These are phyloP conservation scores for Amphirosellinia nigrospora DNA, from an alignment of 495 filamentous ascomycete species.

Conservation along the genomic window DNA sequence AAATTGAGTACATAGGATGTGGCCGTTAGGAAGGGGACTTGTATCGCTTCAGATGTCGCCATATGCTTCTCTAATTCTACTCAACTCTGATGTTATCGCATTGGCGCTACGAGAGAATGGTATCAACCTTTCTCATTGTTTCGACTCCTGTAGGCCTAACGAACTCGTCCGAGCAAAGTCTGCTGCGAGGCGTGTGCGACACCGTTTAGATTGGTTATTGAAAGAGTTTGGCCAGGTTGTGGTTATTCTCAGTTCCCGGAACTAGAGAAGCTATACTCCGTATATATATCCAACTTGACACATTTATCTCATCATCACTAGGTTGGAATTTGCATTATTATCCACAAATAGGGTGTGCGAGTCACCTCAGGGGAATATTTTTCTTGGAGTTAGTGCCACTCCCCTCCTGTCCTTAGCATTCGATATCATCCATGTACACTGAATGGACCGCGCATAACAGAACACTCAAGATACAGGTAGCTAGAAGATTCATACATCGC, in stretches of 20 bases:
- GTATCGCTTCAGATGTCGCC: too few relatives aligned
- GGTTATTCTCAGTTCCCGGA: too few relatives aligned
- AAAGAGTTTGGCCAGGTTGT: too few relatives aligned
- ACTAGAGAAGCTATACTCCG: background rate
- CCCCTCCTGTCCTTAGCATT: background rate
- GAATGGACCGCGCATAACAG: background rate
- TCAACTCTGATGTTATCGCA: background rate
- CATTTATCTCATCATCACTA: too few relatives aligned
- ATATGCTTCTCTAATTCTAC: background rate
- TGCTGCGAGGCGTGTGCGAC: background rate
- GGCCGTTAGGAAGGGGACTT: too few relatives aligned
- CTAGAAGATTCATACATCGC: background rate
- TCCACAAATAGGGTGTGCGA: conserved; percentile 21
- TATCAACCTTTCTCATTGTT: background rate
- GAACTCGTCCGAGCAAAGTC: background rate
- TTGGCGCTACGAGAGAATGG: background rate
- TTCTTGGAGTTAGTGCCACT: background rate
- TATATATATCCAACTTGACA: background rate
- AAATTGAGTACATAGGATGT: background rate
- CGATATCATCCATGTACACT: background rate
- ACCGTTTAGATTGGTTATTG: background rate
- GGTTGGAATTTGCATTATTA: conserved; percentile 19
- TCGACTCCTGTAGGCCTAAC: background rate
- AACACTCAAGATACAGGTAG: background rate
- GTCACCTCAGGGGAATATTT: conserved; percentile 15